phyloP scores from a whole-genome alignment of 495 filamentous ascomycete species.

The Polyplosphaeria fusca region DNA sequence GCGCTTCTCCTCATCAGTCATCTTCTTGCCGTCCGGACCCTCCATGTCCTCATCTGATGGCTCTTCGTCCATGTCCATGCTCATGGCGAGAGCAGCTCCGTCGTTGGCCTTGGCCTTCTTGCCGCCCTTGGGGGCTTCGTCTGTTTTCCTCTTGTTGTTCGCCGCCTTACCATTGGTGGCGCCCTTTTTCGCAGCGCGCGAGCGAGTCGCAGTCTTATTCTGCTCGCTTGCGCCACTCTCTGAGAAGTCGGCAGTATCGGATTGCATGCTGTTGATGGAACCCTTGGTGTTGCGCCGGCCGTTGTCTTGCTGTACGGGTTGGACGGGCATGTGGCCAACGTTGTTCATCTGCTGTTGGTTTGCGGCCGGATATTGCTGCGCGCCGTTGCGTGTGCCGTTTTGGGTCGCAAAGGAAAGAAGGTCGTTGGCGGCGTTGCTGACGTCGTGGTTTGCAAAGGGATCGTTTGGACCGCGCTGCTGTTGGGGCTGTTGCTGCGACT shows the following conservation, averaged over 20 bases:
- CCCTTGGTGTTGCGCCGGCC: constrained; percentile 44
- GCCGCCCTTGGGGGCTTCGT: constrained; percentile 65
- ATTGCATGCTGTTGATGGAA: constrained; percentile 46
- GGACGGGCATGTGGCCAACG: constrained; percentile 31
- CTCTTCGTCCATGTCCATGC: constrained; percentile 44
- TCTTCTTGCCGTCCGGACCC: constrained; percentile 63
- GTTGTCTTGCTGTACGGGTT: constrained; percentile 31
- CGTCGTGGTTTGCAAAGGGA: constrained; percentile 78
- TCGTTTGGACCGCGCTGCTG: constrained; percentile 49
- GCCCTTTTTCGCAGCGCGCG: constrained; percentile 57
- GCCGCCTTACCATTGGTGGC: constrained; percentile 48
- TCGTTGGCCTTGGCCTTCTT: constrained; percentile 71
- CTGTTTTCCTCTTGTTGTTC: constrained; percentile 74
- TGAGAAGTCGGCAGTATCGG: constrained; percentile 68
- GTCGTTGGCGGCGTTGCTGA: constrained; percentile 92
- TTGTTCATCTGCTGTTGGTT: constrained; percentile 46
- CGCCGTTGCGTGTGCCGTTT: constrained; percentile 50
- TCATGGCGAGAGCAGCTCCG: constrained; percentile 42
- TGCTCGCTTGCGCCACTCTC: constrained; percentile 67
- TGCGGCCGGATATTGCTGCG: constrained; percentile 54
- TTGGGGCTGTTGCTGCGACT: constrained; percentile 45
- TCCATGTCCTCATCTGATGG: constrained; percentile 53
- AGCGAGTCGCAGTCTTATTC: constrained; percentile 60
- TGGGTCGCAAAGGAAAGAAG: constrained; percentile 87
- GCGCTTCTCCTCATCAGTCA: constrained; percentile 98